A percentile compares a stretch with the other conserved stretches of the same genome.
These are phyloP conservation scores for Russula abietina DNA, from an alignment of 768 basidiomycete genomes.

Conservation along the genomic window DNA sequence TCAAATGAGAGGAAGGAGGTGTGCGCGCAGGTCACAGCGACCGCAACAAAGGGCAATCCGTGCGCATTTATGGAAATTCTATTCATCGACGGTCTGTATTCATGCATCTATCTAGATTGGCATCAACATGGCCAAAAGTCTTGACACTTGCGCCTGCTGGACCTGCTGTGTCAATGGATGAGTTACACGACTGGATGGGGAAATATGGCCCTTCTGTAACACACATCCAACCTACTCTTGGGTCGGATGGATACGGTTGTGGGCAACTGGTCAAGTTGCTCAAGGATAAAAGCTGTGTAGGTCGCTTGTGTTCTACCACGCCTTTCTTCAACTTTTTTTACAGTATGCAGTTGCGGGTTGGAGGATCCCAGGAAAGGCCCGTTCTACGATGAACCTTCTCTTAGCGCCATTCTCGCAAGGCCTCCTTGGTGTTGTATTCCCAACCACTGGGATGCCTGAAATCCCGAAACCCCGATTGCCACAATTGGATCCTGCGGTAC, in stretches of 20 bases:
- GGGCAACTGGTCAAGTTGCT: constrained; percentile 21
- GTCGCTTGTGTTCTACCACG: not conserved
- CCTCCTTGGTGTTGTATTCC: constrained; percentile 20
- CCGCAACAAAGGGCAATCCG: constrained; percentile 8
- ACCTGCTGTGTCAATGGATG: constrained; percentile 12
- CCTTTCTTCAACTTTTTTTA: not conserved
- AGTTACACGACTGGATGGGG: constrained; percentile 22
- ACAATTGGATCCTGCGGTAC: not conserved
- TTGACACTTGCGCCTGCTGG: constrained; percentile 16
- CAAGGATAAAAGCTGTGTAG: constrained; percentile 14
- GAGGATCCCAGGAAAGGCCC: constrained; percentile 18
- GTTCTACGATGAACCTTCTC: constrained; percentile 15
- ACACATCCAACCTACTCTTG: constrained; percentile 3
- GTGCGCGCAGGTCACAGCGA: constrained; percentile 15
- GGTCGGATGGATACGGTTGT: constrained; percentile 12
- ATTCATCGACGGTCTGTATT: not conserved
- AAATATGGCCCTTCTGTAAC: constrained; percentile 11
- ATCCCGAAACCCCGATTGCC: constrained; percentile 7
- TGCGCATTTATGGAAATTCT: constrained; percentile 1
- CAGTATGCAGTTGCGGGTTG: constrained; percentile 24
- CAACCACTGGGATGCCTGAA: constrained; percentile 19
- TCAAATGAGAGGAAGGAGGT: constrained; percentile 20
- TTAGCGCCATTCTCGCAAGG: constrained; percentile 17
- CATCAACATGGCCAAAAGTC: constrained; percentile 18
- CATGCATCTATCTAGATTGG: not conserved